Evolutionary conservation across 2,329 filamentous ascomycete species (phyloP).

Genomic region (Alternaria rosae): DNA sequence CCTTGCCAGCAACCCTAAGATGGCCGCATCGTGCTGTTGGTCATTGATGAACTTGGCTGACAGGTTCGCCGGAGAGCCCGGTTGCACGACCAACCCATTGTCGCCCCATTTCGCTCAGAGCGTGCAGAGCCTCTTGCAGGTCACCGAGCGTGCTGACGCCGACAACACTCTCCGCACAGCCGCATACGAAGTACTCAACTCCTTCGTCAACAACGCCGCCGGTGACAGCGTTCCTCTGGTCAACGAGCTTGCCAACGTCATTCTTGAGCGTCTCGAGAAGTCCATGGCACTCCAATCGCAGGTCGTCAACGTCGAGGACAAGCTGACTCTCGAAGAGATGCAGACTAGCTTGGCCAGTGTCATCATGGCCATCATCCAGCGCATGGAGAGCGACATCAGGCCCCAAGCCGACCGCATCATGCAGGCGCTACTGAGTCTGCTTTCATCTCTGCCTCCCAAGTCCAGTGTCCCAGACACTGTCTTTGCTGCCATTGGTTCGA

Average conservation of each 20-base stretch:
- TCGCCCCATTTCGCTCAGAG: slow-evolving; percentile 94
- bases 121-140: slow-evolving; percentile 80
- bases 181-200: slow-evolving; percentile 95
- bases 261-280: slow-evolving; percentile 88
- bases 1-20: slow-evolving; percentile 89
- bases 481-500: slow-evolving; percentile 89
- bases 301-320: slow-evolving; percentile 96
- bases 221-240: slow-evolving; percentile 83
- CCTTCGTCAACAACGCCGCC: slow-evolving; percentile 90
- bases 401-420: slow-evolving; percentile 95
- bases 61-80: slow-evolving; percentile 87
- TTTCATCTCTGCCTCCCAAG: slow-evolving; percentile 79
- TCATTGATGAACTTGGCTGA: slow-evolving; percentile 98
- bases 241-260: slow-evolving; percentile 82
- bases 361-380: slow-evolving; percentile 87
- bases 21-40: slow-evolving; percentile 99
- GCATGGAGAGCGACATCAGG: slow-evolving; percentile 88
- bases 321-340: slow-evolving; percentile 94
- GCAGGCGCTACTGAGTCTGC: slow-evolving; percentile 82
- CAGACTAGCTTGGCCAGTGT: slow-evolving; percentile 95
- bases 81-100: slow-evolving; percentile 79
- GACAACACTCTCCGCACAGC: slow-evolving; percentile 93
- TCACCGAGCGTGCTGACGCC: slow-evolving; percentile 82
- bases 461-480: slow-evolving; percentile 94
- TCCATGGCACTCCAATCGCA: slow-evolving; percentile 89